Evolutionary conservation across 768 basidiomycete species (phyloP), one percentile per base, ranked within the genome.

Genomic region (Coprinellus aureogranulatus): DNA sequence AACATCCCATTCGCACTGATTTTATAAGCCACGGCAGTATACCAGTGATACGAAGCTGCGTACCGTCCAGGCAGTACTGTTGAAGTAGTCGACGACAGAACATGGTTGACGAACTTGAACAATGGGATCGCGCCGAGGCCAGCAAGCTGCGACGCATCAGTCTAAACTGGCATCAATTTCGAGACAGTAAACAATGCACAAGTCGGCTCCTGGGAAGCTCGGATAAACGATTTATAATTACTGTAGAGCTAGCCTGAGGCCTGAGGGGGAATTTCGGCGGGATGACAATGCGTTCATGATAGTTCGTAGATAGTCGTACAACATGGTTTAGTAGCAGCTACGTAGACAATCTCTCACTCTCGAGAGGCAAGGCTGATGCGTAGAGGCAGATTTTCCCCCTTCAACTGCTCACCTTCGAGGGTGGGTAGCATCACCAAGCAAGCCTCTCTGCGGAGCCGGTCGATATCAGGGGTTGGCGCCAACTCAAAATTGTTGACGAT

Each of bases 401-500:
- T 75, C 49, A 72, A 54, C 52, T 75, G 69, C 59, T 78, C 76
- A 5, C 77, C 81, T 53, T 79, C 75, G 27, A 80, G 64, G 5
- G 77, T 77, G 11, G 79, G 81, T 28, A 77, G 57, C 78, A 82
- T 78, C 12, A 81, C 76, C 52, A 81, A 62, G 58, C 77, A 77
- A 5, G 77, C 73, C 59, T 80, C 76, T 50, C 79, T 68, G 37
- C 79, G 72, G 23, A 82, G 64, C 16, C 73, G 66, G 3, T 69
- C 65, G 20, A 78, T 64, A 22, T 77, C 75, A 18, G 74, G 72
- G 1, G 76, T 78, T 3, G 67, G 75, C 58, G 75, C 64, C 31
- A 87, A 75, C 62, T 85, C 79, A 59, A 87, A 87, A 66, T 83
- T 81, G 49, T 78, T 77, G 59, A 87, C 68, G 37, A 84, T 76